Conservation (phyloP, 2,329 filamentous ascomycete genomes). For the Aphanocladium album region DNA sequence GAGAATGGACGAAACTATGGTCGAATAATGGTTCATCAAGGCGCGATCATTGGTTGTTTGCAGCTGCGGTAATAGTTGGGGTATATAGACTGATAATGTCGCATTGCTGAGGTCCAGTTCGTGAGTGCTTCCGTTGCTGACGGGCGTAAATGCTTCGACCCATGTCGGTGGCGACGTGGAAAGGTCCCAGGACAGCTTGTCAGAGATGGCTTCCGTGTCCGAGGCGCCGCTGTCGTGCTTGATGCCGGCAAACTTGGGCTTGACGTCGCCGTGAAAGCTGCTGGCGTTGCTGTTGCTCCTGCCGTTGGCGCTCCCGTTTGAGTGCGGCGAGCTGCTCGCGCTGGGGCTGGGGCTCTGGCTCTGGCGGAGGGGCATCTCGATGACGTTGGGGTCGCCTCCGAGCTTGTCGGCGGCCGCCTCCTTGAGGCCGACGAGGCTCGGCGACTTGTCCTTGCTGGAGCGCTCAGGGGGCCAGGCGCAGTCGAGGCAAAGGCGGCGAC, state of each 20-base stretch:
- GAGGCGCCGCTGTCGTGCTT: conserved; percentile 8
- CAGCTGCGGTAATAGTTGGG: conserved; percentile 26
- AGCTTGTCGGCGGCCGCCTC: neutral
- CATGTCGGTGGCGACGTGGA: conserved; percentile 19
- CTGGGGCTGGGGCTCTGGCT: conserved; percentile 18
- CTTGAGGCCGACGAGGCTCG: neutral
- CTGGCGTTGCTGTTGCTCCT: conserved; percentile 17
- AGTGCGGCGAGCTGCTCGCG: conserved; percentile 7
- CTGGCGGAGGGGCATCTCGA: conserved; percentile 19
- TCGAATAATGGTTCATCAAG: conserved; percentile 30
- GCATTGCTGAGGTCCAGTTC: conserved; percentile 16
- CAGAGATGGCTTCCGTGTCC: conserved; percentile 16
- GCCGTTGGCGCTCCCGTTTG: conserved; percentile 15
- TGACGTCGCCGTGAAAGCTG: conserved; percentile 9
- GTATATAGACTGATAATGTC: conserved; percentile 25
- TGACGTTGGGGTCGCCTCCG: conserved; percentile 6
- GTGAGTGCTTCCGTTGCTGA: conserved; percentile 22
- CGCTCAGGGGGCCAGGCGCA: conserved; percentile 27
- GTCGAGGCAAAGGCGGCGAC: conserved; percentile 29
- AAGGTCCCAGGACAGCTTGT: conserved; percentile 21
- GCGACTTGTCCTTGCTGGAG: conserved; percentile 11
- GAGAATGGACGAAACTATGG: conserved; percentile 28
- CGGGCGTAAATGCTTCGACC: conserved; percentile 22
- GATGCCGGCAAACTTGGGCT: neutral
- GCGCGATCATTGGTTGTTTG: conserved; percentile 25